phyloP scores from a whole-genome alignment of 1,284 basidiomycete species.

The Cryptococcus wingfieldii region DNA sequence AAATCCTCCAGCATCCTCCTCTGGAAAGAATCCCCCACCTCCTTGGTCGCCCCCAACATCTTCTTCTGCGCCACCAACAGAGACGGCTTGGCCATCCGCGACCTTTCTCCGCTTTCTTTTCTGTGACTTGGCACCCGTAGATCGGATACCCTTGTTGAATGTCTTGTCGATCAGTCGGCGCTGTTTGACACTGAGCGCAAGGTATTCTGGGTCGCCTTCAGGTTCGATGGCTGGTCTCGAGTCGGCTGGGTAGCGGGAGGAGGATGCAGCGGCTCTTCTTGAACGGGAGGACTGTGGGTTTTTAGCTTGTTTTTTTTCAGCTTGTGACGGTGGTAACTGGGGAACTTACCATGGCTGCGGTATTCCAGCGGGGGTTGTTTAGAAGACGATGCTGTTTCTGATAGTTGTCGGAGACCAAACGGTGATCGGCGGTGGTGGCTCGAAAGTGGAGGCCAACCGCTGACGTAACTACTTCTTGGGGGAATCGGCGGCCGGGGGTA shows the following conservation, averaged over 20 bases:
- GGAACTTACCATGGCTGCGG: background rate
- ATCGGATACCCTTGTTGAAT: slow-evolving; percentile 33
- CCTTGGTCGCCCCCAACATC: slow-evolving; percentile 3
- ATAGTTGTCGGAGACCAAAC: too few species aligned
- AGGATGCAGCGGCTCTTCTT: slow-evolving; percentile 5
- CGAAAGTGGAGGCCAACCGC: too few species aligned
- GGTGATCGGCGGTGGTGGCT: too few species aligned
- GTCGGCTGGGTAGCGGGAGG: background rate
- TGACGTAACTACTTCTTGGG: too few species aligned
- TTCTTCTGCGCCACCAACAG: slow-evolving; percentile 11
- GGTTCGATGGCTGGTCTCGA: background rate
- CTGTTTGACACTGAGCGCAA: slow-evolving; percentile 32
- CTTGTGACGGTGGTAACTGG: background rate
- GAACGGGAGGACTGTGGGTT: slow-evolving; percentile 2
- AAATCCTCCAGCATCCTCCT: slow-evolving; percentile 21
- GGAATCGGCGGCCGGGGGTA: too few species aligned
- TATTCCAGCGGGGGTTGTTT: too few species aligned
- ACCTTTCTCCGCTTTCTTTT: slow-evolving; percentile 19
- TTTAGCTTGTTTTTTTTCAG: background rate
- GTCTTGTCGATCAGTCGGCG: slow-evolving; percentile 36
- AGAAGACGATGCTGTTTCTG: too few species aligned
- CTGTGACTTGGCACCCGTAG: background rate
- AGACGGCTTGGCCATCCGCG: slow-evolving; percentile 7
- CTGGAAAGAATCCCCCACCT: slow-evolving; percentile 17
- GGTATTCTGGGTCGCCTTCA: slow-evolving; percentile 44